Base-by-base conservation (phyloP, 2,329 filamentous ascomycete species). In the Colletotrichum cereale region DNA sequence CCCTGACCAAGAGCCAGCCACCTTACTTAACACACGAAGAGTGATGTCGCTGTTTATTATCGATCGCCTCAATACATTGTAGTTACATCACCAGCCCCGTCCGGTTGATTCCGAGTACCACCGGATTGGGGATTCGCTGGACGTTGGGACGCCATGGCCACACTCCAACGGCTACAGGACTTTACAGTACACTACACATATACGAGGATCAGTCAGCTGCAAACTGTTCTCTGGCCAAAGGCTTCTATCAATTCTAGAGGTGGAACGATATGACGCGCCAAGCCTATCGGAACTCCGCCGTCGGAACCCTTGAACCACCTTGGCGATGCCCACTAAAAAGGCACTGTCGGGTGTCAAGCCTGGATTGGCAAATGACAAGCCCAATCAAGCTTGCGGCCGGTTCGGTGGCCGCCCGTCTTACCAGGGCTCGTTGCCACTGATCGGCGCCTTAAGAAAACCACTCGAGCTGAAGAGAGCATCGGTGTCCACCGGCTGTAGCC, bases 331-430 rank as follows among this genome's bases (percentile, higher is more conserved):
- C 63, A 50, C 56, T 14, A 11, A 40, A 62, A 38, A 61, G 34
- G 21, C 31, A 34, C 31, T 36, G 64, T 58, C 44, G 29, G 68
- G 58, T 48, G 64, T 50, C 52, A 53, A 63, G 47, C 44, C 58
- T 21, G 64, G 36, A 52, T 44, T 57, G 56, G 61, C 63, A 71
- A 67, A 61, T 71, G 64, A 67, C 64, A 67, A 67, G 68, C 64
- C 31, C 31, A 56, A 38, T 21, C 21, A 56, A 24, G 31, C 52
- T 24, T 24, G 21, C 8, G 31, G 61, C 62, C 53, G 56, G 16
- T 56, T 50, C 42, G 55, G 31, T 58, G 50, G 50, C 18, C 29
- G 11, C 50, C 26, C 34, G 24, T 36, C 11, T 16, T 56, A 10
- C 52, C 21, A 36, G 21, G 52, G 57, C 10, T 26, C 42, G 50